Evolutionary conservation across 768 basidiomycete genomes (phyloP).

Genomic region (Scleroderma citrinum): DNA sequence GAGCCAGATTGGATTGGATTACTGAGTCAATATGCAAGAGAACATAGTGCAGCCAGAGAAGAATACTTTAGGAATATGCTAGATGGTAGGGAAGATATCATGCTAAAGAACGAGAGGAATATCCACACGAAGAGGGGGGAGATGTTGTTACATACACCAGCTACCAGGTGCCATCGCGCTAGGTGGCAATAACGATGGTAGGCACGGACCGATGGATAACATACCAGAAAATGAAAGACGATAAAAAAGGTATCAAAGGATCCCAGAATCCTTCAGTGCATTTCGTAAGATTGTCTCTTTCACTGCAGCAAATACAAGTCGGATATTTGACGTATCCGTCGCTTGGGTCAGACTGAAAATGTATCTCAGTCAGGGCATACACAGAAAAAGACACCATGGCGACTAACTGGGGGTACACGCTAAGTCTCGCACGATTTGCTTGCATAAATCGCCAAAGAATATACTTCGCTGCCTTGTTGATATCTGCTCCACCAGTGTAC

Average conservation of each 20-base stretch:
- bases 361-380: background rate
- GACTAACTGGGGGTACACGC: slow-evolving; percentile 86
- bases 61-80: slow-evolving; percentile 23
- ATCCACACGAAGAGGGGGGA: slow-evolving; percentile 28
- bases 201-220: slow-evolving; percentile 24
- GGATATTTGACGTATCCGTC: slow-evolving; percentile 81
- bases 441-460: slow-evolving; percentile 96
- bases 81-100: slow-evolving; percentile 9
- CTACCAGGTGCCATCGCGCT: background rate
- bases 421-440: slow-evolving; percentile 75
- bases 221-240: slow-evolving; percentile 1
- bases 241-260: slow-evolving; percentile 40
- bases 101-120: slow-evolving; percentile 14
- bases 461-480: slow-evolving; percentile 92
- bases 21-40: background rate
- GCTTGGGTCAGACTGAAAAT: slow-evolving; percentile 69
- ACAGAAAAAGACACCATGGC: background rate
- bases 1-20: background rate
- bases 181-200: background rate
- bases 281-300: slow-evolving; percentile 94
- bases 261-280: slow-evolving; percentile 79
- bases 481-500: slow-evolving; percentile 82
- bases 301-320: slow-evolving; percentile 78
- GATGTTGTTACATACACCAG: slow-evolving; percentile 5
- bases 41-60: slow-evolving; percentile 9